Percentiles rank a stretch among this genome's conserved stretches.
Conservation (phyloP, 2,329 filamentous ascomycete genomes). For the Coniochaeta ligniaria region DNA sequence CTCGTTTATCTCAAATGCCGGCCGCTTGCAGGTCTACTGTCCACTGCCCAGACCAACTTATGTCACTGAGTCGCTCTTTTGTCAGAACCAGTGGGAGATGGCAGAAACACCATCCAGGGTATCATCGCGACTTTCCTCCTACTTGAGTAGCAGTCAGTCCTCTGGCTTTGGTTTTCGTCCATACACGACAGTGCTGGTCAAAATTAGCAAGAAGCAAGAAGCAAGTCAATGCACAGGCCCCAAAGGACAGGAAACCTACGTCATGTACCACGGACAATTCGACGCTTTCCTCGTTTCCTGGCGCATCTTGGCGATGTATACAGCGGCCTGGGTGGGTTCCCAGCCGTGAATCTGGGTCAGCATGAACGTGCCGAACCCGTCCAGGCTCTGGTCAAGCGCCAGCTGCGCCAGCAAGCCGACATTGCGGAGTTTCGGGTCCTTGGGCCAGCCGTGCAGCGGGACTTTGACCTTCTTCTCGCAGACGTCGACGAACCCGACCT, state of each 20-base stretch:
- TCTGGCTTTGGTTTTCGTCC: not conserved
- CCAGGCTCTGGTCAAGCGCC: slow-evolving; percentile 2
- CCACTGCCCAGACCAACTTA: no score
- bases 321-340: not conserved
- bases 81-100: not conserved
- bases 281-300: not conserved
- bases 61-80: not conserved
- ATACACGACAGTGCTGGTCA: not conserved
- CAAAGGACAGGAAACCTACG: not conserved
- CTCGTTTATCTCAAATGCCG: no score
- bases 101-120: not conserved
- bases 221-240: not conserved
- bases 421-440: slow-evolving; percentile 12
- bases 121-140: not conserved
- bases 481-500: slow-evolving; percentile 18
- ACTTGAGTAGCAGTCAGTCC: not conserved
- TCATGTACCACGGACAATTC: not conserved
- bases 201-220: not conserved
- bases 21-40: no score
- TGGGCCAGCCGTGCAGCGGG: slow-evolving; percentile 13
- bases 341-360: slow-evolving; percentile 3
- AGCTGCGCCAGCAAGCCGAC: slow-evolving; percentile 6
- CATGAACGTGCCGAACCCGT: slow-evolving; percentile 1
- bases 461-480: slow-evolving; percentile 16
- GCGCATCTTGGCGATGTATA: slow-evolving; percentile 1